Base-by-base conservation (phyloP, 768 basidiomycete genomes). In the Termitomyces sp. region DNA sequence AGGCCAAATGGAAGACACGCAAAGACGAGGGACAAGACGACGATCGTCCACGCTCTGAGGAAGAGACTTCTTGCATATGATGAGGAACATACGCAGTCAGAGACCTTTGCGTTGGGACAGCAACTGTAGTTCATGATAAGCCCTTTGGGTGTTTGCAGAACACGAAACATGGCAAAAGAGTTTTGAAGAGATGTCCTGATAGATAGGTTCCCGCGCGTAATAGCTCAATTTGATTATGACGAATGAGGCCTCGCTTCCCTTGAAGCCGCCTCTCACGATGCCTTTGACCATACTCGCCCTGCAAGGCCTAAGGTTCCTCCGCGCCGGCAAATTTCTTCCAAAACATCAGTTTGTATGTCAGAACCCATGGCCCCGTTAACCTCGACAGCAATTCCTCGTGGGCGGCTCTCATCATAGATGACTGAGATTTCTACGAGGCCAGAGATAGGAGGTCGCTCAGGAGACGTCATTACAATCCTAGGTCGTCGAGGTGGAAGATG, bases 281-380 rank as follows among this genome's bases (percentile, higher is more conserved):
- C 72, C 55, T 73, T 78, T 6, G 76, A 75, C 81, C 82, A 93
- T 34, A 91, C 76, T 58, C 85, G 78, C 20, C 89, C 91, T 42
- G 88, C 76, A 55, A 93, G 67, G 4, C 88, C 84, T 57, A 90
- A 78, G 9, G 81, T 72, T 6, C 91, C 90, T 4, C 91, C 91
- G 16, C 91, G 77, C 49, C 91, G 78, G 61, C 84, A 82, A 39
- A 84, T 77, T 67, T 93, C 89, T 63, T 90, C 89, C 66, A 92
- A 71, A 24, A 74, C 75, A 37, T 82, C 80, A 9, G 73, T 68
- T 57, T 83, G 80, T 49, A 85, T 58, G 58, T 84, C 85, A 34
- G 73, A 70, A 1, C 80, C 83, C 77, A 86, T 81, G 3, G 81
- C 83, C 2, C 86, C 85, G 34, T 73, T 76, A 3, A 88, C 68